These are phyloP conservation scores for Medicago arabica DNA, from an alignment of 306 rosid species.

Conservation along the genomic window DNA sequence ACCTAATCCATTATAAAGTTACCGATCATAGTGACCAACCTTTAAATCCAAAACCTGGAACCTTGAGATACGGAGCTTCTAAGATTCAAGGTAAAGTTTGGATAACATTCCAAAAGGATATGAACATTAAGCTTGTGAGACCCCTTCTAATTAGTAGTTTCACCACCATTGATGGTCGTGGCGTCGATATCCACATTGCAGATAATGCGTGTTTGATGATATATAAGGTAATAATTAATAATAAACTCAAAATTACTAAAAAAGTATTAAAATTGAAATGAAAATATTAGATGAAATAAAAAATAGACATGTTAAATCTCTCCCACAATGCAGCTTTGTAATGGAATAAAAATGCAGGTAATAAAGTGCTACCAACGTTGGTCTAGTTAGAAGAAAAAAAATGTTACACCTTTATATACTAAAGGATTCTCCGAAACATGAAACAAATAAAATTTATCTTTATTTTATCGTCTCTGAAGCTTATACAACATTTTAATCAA, in stretches of 20 bases:
- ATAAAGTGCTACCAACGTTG: no score
- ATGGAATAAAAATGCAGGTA: no score
- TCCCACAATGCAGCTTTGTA: no score
- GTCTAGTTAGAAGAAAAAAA: no score
- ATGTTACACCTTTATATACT: no score
- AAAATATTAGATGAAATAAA: no score
- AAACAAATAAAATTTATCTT: no score
- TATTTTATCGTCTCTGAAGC: no score
- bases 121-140: conserved; percentile 36
- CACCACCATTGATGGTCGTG: neutral
- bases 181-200: neutral
- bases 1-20: neutral
- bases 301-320: no score
- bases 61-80: conserved; percentile 44
- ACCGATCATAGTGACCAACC: neutral
- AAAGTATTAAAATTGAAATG: no score
- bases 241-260: neutral
- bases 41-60: conserved; percentile 36
- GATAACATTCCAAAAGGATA: conserved; percentile 43
- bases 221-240: conserved; percentile 32
- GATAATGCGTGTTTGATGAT: conserved; percentile 21
- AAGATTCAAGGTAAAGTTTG: neutral
- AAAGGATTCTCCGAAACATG: no score
- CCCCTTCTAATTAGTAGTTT: conserved; percentile 27
- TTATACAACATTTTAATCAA: no score